Percentiles rank a stretch among this genome's conserved stretches.
Conservation (phyloP, 495 filamentous ascomycete genomes). For the Aspergillus sparsus region DNA sequence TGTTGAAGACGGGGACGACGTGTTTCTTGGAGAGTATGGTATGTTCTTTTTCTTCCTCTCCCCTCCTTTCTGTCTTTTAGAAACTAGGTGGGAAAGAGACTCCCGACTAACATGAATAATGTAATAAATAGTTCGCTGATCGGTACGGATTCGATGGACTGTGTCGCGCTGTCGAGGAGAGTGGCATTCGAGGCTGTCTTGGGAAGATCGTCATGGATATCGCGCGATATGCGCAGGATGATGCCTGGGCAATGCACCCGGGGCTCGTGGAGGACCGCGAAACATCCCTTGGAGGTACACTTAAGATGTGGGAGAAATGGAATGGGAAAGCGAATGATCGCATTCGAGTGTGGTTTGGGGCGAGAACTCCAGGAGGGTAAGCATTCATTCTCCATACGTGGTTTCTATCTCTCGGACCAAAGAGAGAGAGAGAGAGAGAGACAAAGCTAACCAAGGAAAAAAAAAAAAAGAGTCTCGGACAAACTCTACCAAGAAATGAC, state of each 20-base stretch:
- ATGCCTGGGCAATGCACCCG: slow-evolving; percentile 53
- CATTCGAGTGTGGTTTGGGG: slow-evolving; percentile 54
- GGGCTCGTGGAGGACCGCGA: slow-evolving; percentile 48
- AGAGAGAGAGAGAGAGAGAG: too few relatives aligned
- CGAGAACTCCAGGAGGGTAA: slow-evolving; percentile 51
- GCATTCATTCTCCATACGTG: not conserved
- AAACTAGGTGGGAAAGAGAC: too few relatives aligned
- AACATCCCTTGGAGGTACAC: slow-evolving; percentile 43
- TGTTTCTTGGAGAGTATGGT: slow-evolving; percentile 56
- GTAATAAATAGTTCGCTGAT: slow-evolving; percentile 41
- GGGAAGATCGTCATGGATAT: slow-evolving; percentile 45
- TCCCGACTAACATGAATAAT: not conserved
- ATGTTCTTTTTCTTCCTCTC: not conserved
- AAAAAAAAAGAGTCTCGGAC: slow-evolving; percentile 41
- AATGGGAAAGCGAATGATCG: slow-evolving; percentile 47
- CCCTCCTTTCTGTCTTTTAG: too few relatives aligned
- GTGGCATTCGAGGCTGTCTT: slow-evolving; percentile 51
- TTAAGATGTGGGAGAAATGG: slow-evolving; percentile 52
- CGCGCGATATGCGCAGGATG: slow-evolving; percentile 44
- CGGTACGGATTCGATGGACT: slow-evolving; percentile 50
- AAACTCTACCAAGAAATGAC: slow-evolving; percentile 50
- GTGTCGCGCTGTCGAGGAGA: slow-evolving; percentile 47
- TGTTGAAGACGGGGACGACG: slow-evolving; percentile 53
- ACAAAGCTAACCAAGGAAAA: not conserved
- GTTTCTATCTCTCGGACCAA: too few relatives aligned